Conservation (phyloP, 2,329 filamentous ascomycete genomes). For the Apiospora koreana region DNA sequence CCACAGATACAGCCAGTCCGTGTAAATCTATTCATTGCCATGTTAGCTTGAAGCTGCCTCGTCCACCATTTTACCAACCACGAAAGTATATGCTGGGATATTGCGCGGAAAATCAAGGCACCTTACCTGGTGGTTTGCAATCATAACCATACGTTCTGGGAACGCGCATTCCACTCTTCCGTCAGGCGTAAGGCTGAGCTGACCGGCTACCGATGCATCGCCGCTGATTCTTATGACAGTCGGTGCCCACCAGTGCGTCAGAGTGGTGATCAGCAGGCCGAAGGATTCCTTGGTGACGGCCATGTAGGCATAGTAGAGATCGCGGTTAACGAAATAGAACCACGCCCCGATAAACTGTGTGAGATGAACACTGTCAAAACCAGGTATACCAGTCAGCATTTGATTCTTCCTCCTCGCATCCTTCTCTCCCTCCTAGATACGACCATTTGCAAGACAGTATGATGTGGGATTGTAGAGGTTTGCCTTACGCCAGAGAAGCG, state of each 20-base stretch:
- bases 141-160: slow-evolving; percentile 77
- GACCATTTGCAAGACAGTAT: background rate
- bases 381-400: slow-evolving; percentile 12
- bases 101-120: background rate
- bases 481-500: slow-evolving; percentile 50
- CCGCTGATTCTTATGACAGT: slow-evolving; percentile 82
- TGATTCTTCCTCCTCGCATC: background rate
- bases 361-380: slow-evolving; percentile 55
- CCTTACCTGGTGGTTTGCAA: slow-evolving; percentile 80
- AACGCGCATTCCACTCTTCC: slow-evolving; percentile 78
- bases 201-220: slow-evolving; percentile 74
- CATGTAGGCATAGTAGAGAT: slow-evolving; percentile 85
- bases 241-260: slow-evolving; percentile 87
- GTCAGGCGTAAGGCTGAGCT: slow-evolving; percentile 69
- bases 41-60: slow-evolving; percentile 15
- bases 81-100: background rate
- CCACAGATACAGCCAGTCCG: slow-evolving; percentile 91
- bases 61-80: background rate
- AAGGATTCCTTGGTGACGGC: slow-evolving; percentile 84
- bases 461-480: background rate
- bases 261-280: slow-evolving; percentile 73
- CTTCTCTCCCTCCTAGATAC: no score
- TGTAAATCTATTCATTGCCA: slow-evolving; percentile 64
- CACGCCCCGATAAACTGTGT: slow-evolving; percentile 78
- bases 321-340: slow-evolving; percentile 73